Evolutionary conservation across 2,329 filamentous ascomycete species (phyloP), one percentile per base, ranked within the genome.

Genomic region (Neonectria sp.): DNA sequence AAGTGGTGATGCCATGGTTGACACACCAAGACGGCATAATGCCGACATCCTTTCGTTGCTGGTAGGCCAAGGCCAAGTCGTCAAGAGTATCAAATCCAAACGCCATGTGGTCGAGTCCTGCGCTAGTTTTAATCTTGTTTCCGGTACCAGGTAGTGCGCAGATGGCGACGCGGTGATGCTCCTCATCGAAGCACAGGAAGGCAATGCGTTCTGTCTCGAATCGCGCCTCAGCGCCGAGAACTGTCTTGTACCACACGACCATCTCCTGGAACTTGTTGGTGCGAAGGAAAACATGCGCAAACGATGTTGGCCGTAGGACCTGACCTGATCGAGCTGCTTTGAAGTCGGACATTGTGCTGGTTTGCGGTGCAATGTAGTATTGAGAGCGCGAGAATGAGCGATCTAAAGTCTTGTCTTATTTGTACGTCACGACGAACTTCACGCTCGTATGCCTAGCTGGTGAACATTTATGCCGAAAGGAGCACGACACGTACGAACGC

Each of bases 1-100:
- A 61, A 4, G 63, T 69, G 6, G 59, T 69, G 1, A 61, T 61
- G 24, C 60, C 67, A n/a, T 69, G 67, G 40, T 67, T 69, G 17
- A 69, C 56, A n/a, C 25, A 57, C 67, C 63, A 67, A 21, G 53
- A 21, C 4, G 67, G 63, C 25, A 40, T 29, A 27, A 68, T 63
- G 13, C 58, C 48, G 4, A 37, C 21, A 11, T 25, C 35, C 35
- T 60, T 60, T 17, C 52, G 51, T 13, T 60, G 48, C 35, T 53
- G 46, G 25, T 60, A 60, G 33, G 33, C 37, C 13, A 49, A 53
- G 35, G 48, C 48, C 3, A 60, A 21, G 21, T 53, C 58, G 25
- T 48, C 24, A 17, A 60, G 37, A 25, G 15, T 45, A 15, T 21
- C 11, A 15, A 60, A 40, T 3, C 33, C 43, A 17, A 60, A 53